Base-by-base conservation (phyloP, 2,329 filamentous ascomycete genomes). In the Zasmidium citrigriseum region DNA sequence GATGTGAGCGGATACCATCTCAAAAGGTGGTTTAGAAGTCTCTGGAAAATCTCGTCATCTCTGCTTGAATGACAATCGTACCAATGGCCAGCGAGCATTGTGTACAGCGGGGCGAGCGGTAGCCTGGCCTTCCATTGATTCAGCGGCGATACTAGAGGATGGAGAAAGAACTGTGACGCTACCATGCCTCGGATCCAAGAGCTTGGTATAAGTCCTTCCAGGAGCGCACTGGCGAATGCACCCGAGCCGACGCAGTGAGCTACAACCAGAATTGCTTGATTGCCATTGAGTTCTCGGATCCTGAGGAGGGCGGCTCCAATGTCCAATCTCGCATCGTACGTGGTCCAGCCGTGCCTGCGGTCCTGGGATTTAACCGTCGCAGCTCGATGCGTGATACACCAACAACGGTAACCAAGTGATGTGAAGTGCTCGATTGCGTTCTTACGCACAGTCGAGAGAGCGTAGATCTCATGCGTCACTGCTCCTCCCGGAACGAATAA, bases 231-330 rank as follows among this genome's bases (percentile, higher is more conserved):
- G 11, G 44, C 75, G 72, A 84, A 78, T 1, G 85, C 83, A 0
- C 88, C 83, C 46, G 83, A 82, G 23, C 86, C 86, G 78, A 86
- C 83, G 70, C 86, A 89, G 72, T 89, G 86, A 1, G 82, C 79
- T 34, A 88, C 77, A 2, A 80, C 79, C 70, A 88, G 88, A 34
- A 85, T 72, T 51, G n/a, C 20, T 21, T 10, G 5, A 14, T 25
- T 25, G 23, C n/a, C 20, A n/a, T 47, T 22, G 10, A 1, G 14
- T 27, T 23, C 21, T 7, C 2, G 14, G 22, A 54, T 23, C 18
- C n/a, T 20, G 7, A 83, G 75, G 10, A 87, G 71, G 34, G 80
- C 82, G 2, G 85, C 85, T 47, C 73, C 77, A 46, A 88, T 76
- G 67, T 89, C 86, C 4, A 84, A 79, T 0, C 85, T 80, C 0